Evolutionary conservation across 768 basidiomycete species (phyloP).

Genomic region (Tylopilus intermedius): DNA sequence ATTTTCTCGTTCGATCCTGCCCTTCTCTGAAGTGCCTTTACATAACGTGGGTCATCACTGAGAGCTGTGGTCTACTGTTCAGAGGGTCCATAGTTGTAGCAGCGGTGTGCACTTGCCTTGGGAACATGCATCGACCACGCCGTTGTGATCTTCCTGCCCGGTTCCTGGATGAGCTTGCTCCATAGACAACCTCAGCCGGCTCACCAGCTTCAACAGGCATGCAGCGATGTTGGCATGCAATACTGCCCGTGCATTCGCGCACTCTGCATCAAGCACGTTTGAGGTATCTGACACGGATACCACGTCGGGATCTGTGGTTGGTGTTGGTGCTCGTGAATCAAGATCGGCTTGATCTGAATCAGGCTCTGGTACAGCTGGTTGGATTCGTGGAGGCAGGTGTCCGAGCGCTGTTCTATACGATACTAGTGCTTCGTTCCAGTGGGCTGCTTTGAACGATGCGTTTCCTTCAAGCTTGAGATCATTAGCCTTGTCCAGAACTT

Average conservation of each 20-base stretch:
- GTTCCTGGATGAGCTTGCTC: constrained; percentile 1
- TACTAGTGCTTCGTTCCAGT: constrained; percentile 67
- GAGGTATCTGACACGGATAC: constrained; percentile 16
- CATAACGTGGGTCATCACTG: constrained; percentile 76
- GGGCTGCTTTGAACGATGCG: constrained; percentile 55
- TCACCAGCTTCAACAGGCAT: constrained; percentile 74
- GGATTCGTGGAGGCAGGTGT: constrained; percentile 50
- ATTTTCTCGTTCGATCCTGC: constrained; percentile 80
- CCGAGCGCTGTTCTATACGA: constrained; percentile 68
- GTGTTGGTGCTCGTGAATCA: constrained; percentile 17
- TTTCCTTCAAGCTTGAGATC: constrained; percentile 75
- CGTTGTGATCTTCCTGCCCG: constrained; percentile 67
- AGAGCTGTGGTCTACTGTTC: constrained; percentile 51
- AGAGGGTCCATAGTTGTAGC: not conserved
- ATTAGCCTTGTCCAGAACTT: constrained; percentile 46
- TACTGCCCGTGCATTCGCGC: constrained; percentile 59
- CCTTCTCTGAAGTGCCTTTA: constrained; percentile 87
- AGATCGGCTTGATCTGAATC: constrained; percentile 13
- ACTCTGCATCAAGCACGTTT: constrained; percentile 40
- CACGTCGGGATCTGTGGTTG: constrained; percentile 6
- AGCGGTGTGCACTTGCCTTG: constrained; percentile 44
- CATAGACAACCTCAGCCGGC: constrained; percentile 19
- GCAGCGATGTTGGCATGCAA: constrained; percentile 87
- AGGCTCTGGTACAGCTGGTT: constrained; percentile 15
- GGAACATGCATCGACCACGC: constrained; percentile 75